Evolutionary conservation across 192 early-diverging fungal species (phyloP).

Genomic region (Backusella luteola): DNA sequence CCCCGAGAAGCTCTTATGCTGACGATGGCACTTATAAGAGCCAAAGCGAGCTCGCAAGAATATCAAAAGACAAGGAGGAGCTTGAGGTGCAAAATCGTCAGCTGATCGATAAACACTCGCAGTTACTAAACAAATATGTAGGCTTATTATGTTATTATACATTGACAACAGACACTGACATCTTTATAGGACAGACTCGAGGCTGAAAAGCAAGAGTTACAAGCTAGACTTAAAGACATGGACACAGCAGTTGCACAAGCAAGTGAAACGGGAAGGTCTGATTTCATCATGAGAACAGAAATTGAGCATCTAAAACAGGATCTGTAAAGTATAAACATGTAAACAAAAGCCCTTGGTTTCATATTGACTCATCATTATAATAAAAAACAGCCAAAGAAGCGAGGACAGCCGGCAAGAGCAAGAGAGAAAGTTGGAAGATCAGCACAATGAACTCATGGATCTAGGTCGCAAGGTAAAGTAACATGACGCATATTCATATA

Average conservation of each 20-base stretch:
- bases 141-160: background rate
- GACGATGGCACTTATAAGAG: slow-evolving; percentile 14
- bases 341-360: background rate
- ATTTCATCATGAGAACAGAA: slow-evolving; percentile 83
- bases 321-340: slow-evolving; percentile 51
- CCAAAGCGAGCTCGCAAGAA: slow-evolving; percentile 48
- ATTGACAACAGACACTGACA: background rate
- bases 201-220: slow-evolving; percentile 69
- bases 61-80: slow-evolving; percentile 58
- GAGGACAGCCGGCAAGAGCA: slow-evolving; percentile 72
- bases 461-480: slow-evolving; percentile 56
- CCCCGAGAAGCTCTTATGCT: slow-evolving; percentile 14
- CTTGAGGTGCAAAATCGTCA: slow-evolving; percentile 51
- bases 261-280: slow-evolving; percentile 73
- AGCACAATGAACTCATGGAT: slow-evolving; percentile 61
- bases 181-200: slow-evolving; percentile 66
- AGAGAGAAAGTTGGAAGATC: slow-evolving; percentile 61
- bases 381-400: slow-evolving; percentile 61
- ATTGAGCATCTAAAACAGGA: slow-evolving; percentile 85
- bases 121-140: slow-evolving; percentile 44
- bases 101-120: slow-evolving; percentile 50
- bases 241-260: slow-evolving; percentile 70
- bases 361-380: background rate
- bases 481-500: background rate
- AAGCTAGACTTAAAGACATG: slow-evolving; percentile 72